Conservation (phyloP, 75 land plant species). For the Larix kaempferi region DNA sequence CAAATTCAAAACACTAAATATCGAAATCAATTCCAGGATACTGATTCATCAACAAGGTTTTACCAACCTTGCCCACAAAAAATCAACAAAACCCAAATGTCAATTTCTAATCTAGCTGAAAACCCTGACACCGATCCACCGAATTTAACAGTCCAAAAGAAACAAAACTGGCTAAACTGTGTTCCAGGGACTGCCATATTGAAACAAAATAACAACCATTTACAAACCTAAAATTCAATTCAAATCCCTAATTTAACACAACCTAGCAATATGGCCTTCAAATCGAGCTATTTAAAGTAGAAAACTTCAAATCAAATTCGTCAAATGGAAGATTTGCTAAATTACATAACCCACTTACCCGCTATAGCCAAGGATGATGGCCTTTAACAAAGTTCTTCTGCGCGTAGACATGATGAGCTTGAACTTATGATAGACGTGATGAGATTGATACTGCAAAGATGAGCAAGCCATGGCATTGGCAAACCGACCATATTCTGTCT, state of each 20-base stretch:
- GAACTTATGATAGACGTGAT: background rate
- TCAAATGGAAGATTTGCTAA: background rate
- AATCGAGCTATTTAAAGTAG: no score
- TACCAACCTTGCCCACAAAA: slow-evolving; percentile 63
- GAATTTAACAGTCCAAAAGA: background rate
- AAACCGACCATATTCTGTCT: no score
- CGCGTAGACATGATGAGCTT: slow-evolving; percentile 36
- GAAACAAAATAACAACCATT: no score
- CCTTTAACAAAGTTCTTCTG: slow-evolving; percentile 55
- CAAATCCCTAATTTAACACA: no score
- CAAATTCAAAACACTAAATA: background rate
- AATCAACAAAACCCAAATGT: slow-evolving; percentile 2
- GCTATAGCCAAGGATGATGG: slow-evolving; percentile 74
- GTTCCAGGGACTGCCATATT: no score
- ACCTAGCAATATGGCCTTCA: no score
- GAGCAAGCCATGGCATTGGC: no score
- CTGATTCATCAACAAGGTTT: slow-evolving; percentile 90
- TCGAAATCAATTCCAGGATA: slow-evolving; percentile 27
- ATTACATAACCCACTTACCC: slow-evolving; percentile 24
- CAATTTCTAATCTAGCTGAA: background rate
- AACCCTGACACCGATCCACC: slow-evolving; percentile 8
- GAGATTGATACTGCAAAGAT: no score
- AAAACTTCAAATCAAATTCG: background rate
- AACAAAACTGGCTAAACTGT: background rate
- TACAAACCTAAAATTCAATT: no score